Conservation (phyloP, 1,139 yeast genomes). For the Tardiomyces digboiensis region DNA sequence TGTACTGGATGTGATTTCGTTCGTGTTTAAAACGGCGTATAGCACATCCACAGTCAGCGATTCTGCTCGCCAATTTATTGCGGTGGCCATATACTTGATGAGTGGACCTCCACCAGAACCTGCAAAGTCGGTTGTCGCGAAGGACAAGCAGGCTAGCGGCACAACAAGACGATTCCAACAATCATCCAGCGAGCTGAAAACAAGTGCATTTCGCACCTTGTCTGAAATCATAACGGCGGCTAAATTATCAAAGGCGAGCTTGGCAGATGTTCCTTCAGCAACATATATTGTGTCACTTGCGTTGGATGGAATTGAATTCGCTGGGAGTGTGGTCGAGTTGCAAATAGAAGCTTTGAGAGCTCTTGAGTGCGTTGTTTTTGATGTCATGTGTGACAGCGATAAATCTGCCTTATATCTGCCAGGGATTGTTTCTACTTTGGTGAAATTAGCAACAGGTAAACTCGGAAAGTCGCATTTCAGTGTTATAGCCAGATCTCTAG, state of each 20-base stretch:
- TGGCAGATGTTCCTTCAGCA: slow-evolving; percentile 18
- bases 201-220: slow-evolving; percentile 33
- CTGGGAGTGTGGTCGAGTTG: slow-evolving; percentile 19
- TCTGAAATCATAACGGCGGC: slow-evolving; percentile 30
- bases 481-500: slow-evolving; percentile 29
- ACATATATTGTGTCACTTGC: slow-evolving; percentile 40
- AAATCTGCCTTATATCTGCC: slow-evolving; percentile 45
- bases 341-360: slow-evolving; percentile 31
- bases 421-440: slow-evolving; percentile 42
- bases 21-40: slow-evolving; percentile 42
- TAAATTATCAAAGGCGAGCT: slow-evolving; percentile 9
- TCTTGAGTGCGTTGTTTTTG: slow-evolving; percentile 27
- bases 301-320: slow-evolving; percentile 28
- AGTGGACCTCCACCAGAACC: slow-evolving; percentile 36
- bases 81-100: slow-evolving; percentile 38
- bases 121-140: slow-evolving; percentile 13
- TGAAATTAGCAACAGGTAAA: slow-evolving; percentile 32
- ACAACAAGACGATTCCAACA: slow-evolving; percentile 20
- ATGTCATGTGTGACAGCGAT: slow-evolving; percentile 39
- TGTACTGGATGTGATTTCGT: slow-evolving; percentile 32
- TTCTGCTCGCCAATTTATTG: slow-evolving; percentile 40
- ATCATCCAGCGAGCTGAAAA: slow-evolving; percentile 28
- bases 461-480: slow-evolving; percentile 31
- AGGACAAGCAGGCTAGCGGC: slow-evolving; percentile 10
- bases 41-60: slow-evolving; percentile 29